Percentiles rank a stretch among this genome's conserved stretches.
Evolutionary conservation across 768 basidiomycete species (phyloP).

Genomic region (Baorangia bicolor): DNA sequence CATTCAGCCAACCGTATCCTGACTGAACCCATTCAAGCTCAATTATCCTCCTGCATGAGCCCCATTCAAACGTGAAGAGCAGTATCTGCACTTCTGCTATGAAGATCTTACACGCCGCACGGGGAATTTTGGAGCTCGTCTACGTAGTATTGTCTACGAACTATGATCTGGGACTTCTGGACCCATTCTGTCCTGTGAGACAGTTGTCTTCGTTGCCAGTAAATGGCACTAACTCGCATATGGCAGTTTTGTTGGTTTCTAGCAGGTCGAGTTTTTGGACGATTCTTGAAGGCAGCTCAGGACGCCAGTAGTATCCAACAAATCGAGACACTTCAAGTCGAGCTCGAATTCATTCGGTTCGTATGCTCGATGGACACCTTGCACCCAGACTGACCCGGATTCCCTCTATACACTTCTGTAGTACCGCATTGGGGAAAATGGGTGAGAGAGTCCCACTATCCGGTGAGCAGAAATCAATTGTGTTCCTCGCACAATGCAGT

Average conservation of each 20-base stretch:
- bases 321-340: conserved; percentile 54
- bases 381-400: not conserved
- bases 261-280: conserved; percentile 62
- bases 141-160: conserved; percentile 68
- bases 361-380: conserved; percentile 19
- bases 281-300: conserved; percentile 64
- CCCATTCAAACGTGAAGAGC: conserved; percentile 60
- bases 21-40: conserved; percentile 41
- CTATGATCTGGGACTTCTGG: conserved; percentile 67
- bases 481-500: not conserved
- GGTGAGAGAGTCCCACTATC: conserved; percentile 70
- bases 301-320: conserved; percentile 57
- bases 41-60: conserved; percentile 71
- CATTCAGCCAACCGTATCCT: conserved; percentile 38
- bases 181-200: conserved; percentile 67
- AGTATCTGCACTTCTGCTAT: conserved; percentile 66
- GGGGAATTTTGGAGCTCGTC: conserved; percentile 64
- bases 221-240: not conserved
- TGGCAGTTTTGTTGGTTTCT: conserved; percentile 67
- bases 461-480: conserved; percentile 31
- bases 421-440: conserved; percentile 57
- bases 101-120: conserved; percentile 64
- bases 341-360: conserved; percentile 69
- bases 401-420: conserved; percentile 21
- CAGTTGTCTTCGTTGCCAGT: not conserved